A percentile compares a stretch with the other conserved stretches of the same genome.
These are phyloP conservation scores for Leccinum ochraceum DNA, from an alignment of 768 basidiomycete species.

Conservation along the genomic window DNA sequence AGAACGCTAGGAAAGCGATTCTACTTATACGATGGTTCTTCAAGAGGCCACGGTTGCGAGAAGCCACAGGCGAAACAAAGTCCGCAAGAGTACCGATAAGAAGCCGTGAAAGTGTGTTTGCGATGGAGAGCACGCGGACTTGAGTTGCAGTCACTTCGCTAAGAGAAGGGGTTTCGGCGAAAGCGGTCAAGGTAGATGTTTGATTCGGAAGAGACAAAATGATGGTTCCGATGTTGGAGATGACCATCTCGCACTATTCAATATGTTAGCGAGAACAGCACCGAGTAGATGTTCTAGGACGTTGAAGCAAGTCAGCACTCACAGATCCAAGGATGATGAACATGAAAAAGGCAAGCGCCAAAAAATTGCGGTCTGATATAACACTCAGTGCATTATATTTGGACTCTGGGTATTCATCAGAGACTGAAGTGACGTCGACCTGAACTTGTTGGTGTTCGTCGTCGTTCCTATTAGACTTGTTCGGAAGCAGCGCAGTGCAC, in stretches of 20 bases:
- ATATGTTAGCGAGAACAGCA: background rate
- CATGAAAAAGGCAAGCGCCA: conserved; percentile 56
- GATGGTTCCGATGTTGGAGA: conserved; percentile 81
- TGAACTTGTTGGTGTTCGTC: conserved; percentile 16
- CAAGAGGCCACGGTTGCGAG: conserved; percentile 36
- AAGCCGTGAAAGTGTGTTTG: conserved; percentile 73
- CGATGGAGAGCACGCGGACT: conserved; percentile 67
- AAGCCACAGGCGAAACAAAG: conserved; percentile 62
- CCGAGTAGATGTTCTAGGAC: background rate
- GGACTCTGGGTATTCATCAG: conserved; percentile 19
- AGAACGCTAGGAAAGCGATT: conserved; percentile 55
- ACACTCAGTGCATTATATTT: conserved; percentile 42
- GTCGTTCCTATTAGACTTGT: conserved; percentile 19
- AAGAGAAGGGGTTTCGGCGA: conserved; percentile 21
- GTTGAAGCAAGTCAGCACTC: conserved; percentile 30
- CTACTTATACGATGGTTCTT: conserved; percentile 62
- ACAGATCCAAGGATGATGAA: conserved; percentile 68
- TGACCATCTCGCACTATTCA: conserved; percentile 73
- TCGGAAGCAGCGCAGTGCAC: conserved; percentile 31
- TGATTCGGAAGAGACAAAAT: conserved; percentile 58
- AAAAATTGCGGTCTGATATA: conserved; percentile 59
- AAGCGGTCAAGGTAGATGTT: conserved; percentile 6
- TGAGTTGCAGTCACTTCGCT: conserved; percentile 55
- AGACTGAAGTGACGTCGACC: conserved; percentile 26
- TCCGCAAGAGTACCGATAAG: conserved; percentile 71